Percentiles rank a stretch among this genome's conserved stretches.
These are phyloP conservation scores for Chrysoporthe austroafricana DNA, from an alignment of 2,329 filamentous ascomycete species.

Conservation along the genomic window DNA sequence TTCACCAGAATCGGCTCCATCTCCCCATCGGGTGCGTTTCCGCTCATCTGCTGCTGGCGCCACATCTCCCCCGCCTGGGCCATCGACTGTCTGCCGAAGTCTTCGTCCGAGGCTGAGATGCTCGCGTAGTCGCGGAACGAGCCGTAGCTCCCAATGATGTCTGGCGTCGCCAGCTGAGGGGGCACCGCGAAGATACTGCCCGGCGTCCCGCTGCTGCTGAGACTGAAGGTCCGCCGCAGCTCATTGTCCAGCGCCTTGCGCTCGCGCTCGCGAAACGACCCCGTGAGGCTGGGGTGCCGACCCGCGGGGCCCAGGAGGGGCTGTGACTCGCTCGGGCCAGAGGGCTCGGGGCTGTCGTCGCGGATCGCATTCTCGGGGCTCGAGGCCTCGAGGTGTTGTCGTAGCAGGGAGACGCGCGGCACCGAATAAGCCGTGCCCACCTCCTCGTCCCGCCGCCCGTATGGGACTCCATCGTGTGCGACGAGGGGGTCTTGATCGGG, in stretches of 20 bases:
- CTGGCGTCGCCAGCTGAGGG: slow-evolving; percentile 67
- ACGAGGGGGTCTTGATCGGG: slow-evolving; percentile 56
- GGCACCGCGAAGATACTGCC: slow-evolving; percentile 61
- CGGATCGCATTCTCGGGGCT: slow-evolving; percentile 34
- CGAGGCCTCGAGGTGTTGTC: slow-evolving; percentile 55
- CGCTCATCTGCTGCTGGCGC: slow-evolving; percentile 55
- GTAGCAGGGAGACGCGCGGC: slow-evolving; percentile 50
- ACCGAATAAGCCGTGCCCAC: slow-evolving; percentile 32
- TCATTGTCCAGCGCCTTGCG: slow-evolving; percentile 52
- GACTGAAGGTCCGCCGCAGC: slow-evolving; percentile 40
- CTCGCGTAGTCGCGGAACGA: slow-evolving; percentile 61
- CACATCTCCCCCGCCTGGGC: slow-evolving; percentile 55
- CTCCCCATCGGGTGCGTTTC: slow-evolving; percentile 58
- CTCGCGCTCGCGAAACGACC: slow-evolving; percentile 50
- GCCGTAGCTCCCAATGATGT: slow-evolving; percentile 73
- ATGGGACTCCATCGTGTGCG: slow-evolving; percentile 42
- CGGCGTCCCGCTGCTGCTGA: slow-evolving; percentile 38
- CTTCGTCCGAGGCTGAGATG: slow-evolving; percentile 43
- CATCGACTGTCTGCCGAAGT: slow-evolving; percentile 47
- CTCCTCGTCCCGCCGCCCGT: slow-evolving; percentile 46
- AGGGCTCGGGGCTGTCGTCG: slow-evolving; percentile 35
- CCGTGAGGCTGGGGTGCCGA: slow-evolving; percentile 30
- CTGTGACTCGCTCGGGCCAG: slow-evolving; percentile 29
- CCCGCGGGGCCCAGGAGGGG: slow-evolving; percentile 22
- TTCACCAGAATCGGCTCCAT: slow-evolving; percentile 82